Percentiles rank a stretch among this genome's conserved stretches.
These are phyloP conservation scores for Pseudoscleropodium purum DNA, from an alignment of 225 moss, liverwort and hornwort species.

Conservation along the genomic window DNA sequence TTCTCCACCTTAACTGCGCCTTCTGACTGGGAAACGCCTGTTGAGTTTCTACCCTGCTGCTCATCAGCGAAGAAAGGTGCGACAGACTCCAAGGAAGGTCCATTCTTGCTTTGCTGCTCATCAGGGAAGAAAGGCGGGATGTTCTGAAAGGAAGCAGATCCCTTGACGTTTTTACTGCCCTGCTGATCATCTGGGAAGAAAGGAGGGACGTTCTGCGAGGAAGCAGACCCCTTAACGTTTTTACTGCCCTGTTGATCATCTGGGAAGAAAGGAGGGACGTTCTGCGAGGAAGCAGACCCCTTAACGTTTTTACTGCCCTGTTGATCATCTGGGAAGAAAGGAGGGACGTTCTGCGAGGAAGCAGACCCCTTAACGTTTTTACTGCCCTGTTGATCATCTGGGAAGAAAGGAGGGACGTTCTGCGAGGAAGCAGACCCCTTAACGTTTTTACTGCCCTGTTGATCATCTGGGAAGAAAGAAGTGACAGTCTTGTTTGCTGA, in stretches of 20 bases:
- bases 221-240: too few species aligned
- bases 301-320: not conserved
- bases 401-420: too few species aligned
- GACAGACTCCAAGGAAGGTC: not conserved
- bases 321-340: not conserved
- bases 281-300: too few species aligned
- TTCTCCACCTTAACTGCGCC: not conserved
- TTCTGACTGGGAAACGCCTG: not conserved
- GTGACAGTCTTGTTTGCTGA: not conserved
- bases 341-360: too few species aligned
- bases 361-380: too few species aligned
- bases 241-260: too few species aligned
- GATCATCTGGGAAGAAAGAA: not conserved
- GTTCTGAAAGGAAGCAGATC: not conserved
- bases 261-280: not conserved
- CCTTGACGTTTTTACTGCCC: not conserved
- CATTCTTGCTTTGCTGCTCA: not conserved
- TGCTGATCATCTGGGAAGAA: not conserved
- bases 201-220: not conserved
- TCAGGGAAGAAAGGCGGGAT: not conserved
- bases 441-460: too few species aligned
- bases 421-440: too few species aligned
- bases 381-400: too few species aligned
- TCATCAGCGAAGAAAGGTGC: constrained; percentile 13
- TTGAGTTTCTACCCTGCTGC: not conserved